Conservation (phyloP, 805 yeast genomes). For the Ogataea paradorogensis region DNA sequence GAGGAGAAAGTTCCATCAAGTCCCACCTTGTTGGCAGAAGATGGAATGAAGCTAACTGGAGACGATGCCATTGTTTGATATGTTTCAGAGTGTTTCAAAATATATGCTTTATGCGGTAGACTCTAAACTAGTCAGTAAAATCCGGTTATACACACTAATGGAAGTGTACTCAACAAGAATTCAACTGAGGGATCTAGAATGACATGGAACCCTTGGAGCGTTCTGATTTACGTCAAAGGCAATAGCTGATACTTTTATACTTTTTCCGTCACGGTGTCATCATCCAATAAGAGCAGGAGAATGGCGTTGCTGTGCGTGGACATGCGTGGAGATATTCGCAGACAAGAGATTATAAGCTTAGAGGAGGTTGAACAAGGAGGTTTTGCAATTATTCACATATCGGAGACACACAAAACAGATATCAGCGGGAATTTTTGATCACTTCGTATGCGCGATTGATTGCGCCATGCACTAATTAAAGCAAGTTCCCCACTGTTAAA, state of each 20-base stretch:
- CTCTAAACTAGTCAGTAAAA: neutral
- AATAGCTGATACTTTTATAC: slow-evolving; percentile 5
- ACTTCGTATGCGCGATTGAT: neutral
- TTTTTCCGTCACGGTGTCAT: slow-evolving; percentile 7
- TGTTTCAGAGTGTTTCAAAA: slow-evolving; percentile 4
- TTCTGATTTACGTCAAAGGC: slow-evolving; percentile 2
- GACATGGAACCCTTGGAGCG: slow-evolving; percentile 9
- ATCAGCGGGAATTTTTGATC: neutral
- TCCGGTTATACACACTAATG: slow-evolving; percentile 7
- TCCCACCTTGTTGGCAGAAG: slow-evolving; percentile 4
- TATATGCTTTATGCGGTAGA: neutral
- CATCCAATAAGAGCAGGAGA: slow-evolving; percentile 3
- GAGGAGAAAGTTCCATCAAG: slow-evolving; percentile 3
- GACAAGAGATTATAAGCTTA: slow-evolving; percentile 4
- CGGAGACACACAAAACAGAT: slow-evolving; percentile 4
- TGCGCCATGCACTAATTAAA: neutral
- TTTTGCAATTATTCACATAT: slow-evolving; percentile 2
- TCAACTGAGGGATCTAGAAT: slow-evolving; percentile 5
- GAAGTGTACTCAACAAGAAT: slow-evolving; percentile 5
- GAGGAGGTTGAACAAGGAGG: slow-evolving; percentile 6
- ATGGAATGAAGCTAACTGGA: slow-evolving; percentile 10
- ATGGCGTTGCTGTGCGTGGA: slow-evolving; percentile 5
- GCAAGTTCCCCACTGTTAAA: neutral
- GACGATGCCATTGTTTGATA: slow-evolving; percentile 14
- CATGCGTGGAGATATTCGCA: slow-evolving; percentile 7